These are phyloP conservation scores for Pestalotiopsis sp. DNA, from an alignment of 2,329 filamentous ascomycete species.

Conservation along the genomic window DNA sequence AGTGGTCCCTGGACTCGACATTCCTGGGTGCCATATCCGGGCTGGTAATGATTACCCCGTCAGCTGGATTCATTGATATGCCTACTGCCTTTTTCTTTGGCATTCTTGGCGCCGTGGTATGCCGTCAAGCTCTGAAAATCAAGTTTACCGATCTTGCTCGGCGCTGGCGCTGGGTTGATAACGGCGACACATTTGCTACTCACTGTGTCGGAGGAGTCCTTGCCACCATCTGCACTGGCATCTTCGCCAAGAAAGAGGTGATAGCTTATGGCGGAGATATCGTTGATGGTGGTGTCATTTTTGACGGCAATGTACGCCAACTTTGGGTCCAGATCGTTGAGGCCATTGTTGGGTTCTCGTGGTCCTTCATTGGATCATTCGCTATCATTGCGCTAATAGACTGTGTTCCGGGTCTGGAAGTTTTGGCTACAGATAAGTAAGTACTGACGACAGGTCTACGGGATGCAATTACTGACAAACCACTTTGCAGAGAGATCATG, in stretches of 20 bases:
- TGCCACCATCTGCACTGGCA: conserved; percentile 50
- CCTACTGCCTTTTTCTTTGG: conserved; percentile 50
- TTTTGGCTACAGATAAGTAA: conserved; percentile 53
- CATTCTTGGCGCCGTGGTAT: conserved; percentile 45
- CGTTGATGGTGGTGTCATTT: conserved; percentile 51
- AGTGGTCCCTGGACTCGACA: conserved; percentile 49
- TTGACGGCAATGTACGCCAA: conserved; percentile 53
- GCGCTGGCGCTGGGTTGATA: conserved; percentile 53
- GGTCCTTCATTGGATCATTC: conserved; percentile 51
- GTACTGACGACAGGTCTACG: conserved; percentile 18
- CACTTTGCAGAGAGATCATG: conserved; percentile 40
- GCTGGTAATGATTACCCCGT: conserved; percentile 53
- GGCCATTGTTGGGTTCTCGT: conserved; percentile 50
- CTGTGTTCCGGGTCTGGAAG: conserved; percentile 53
- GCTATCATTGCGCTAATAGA: conserved; percentile 51
- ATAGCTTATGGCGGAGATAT: conserved; percentile 51
- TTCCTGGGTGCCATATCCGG: conserved; percentile 56
- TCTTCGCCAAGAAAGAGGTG: conserved; percentile 52
- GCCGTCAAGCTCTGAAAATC: conserved; percentile 52
- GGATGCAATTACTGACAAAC: not conserved
- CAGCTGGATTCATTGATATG: conserved; percentile 47
- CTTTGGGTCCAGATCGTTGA: conserved; percentile 52
- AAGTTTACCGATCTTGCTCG: conserved; percentile 51
- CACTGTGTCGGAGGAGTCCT: conserved; percentile 54
- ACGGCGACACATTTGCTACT: conserved; percentile 57